Evolutionary conservation across 805 yeast genomes (phyloP).

Genomic region (Suhomyces sp.): DNA sequence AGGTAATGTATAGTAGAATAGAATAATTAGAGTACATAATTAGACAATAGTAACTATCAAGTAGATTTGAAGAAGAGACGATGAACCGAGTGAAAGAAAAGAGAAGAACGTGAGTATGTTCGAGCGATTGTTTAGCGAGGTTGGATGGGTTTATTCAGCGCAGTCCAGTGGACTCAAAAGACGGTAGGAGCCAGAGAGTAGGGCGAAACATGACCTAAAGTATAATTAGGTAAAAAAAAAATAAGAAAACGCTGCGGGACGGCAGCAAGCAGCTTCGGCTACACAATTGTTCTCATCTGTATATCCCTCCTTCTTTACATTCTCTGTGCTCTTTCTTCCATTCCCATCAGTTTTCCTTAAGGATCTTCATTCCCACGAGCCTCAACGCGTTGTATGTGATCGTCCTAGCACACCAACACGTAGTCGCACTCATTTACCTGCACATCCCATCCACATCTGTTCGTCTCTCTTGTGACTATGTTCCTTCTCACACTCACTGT

Average conservation of each 20-base stretch:
- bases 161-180: too few species aligned
- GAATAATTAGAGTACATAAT: background rate
- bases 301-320: too few species aligned
- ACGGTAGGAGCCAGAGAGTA: too few species aligned
- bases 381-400: background rate
- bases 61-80: background rate
- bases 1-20: constrained; percentile 1
- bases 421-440: background rate
- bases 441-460: background rate
- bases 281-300: too few species aligned
- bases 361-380: background rate
- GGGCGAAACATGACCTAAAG: too few species aligned
- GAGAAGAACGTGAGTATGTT: background rate
- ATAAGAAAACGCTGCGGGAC: too few species aligned
- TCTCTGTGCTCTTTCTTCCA: too few species aligned
- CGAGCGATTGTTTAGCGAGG: too few species aligned
- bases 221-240: too few species aligned
- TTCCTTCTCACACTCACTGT: background rate
- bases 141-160: too few species aligned
- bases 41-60: background rate
- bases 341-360: background rate
- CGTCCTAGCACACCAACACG: too few species aligned
- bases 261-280: too few species aligned
- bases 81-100: background rate
- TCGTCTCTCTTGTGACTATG: background rate